Evolutionary conservation across 164 flowering plant genomes (phyloP).

Genomic region (Litsea cubeba): DNA sequence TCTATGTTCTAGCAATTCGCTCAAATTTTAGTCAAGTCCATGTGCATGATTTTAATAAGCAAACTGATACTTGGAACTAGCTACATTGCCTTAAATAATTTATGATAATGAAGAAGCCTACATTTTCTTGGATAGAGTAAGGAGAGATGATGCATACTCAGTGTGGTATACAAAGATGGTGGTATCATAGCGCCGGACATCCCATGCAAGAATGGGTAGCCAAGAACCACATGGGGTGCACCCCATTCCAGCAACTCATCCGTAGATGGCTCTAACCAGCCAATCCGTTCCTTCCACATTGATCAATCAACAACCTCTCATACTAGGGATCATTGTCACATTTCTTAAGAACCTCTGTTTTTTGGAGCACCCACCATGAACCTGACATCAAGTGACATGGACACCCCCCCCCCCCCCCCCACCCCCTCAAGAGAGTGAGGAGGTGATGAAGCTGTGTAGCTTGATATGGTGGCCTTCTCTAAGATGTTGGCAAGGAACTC

Average conservation of each 20-base stretch:
- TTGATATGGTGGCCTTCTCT: background rate
- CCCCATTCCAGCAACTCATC: slow-evolving; percentile 53
- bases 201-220: slow-evolving; percentile 38
- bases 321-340: slow-evolving; percentile 16
- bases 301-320: slow-evolving; percentile 32
- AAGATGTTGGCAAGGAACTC: background rate
- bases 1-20: too few species aligned
- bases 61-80: too few species aligned
- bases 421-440: too few species aligned
- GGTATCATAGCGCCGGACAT: slow-evolving; percentile 27
- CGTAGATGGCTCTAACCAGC: slow-evolving; percentile 30
- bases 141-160: slow-evolving; percentile 31
- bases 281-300: slow-evolving; percentile 11
- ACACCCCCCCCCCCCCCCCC: background rate
- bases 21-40: too few species aligned
- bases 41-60: too few species aligned
- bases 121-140: too few species aligned
- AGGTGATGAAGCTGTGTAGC: background rate
- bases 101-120: too few species aligned
- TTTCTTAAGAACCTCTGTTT: slow-evolving; percentile 18
- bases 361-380: slow-evolving; percentile 37
- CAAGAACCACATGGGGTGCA: slow-evolving; percentile 52
- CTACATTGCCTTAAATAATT: too few species aligned
- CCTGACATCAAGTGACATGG: slow-evolving; percentile 37
- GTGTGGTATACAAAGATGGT: slow-evolving; percentile 52